Conservation (phyloP, 345 rosid genomes). For the Populus alba region DNA sequence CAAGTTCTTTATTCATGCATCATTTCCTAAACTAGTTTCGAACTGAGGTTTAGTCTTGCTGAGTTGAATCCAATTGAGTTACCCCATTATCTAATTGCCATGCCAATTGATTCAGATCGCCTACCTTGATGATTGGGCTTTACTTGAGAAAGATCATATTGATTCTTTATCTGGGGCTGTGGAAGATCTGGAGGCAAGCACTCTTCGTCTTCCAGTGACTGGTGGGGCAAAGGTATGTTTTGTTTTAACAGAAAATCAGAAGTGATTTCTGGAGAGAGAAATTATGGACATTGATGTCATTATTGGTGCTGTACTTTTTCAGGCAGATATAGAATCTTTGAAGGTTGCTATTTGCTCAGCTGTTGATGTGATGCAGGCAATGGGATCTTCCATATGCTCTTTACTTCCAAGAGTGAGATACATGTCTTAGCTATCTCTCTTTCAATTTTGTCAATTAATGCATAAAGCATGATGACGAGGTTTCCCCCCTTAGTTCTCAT, state of each 20-base stretch:
- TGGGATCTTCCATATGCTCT: conserved; percentile 73
- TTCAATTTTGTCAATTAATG: background rate
- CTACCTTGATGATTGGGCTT: conserved; percentile 80
- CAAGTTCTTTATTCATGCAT: background rate
- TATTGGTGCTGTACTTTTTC: conserved; percentile 22
- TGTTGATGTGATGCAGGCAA: conserved; percentile 84
- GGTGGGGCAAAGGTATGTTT: conserved; percentile 77
- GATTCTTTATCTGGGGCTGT: conserved; percentile 72
- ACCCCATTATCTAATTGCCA: conserved; percentile 22
- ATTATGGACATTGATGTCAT: conserved; percentile 15
- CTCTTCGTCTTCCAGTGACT: conserved; percentile 84
- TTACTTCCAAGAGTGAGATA: conserved; percentile 66
- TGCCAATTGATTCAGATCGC: conserved; percentile 52
- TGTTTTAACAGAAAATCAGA: conserved; percentile 1
- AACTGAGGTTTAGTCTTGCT: background rate
- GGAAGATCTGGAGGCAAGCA: conserved; percentile 87
- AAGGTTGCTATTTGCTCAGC: conserved; percentile 82
- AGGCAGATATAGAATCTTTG: conserved; percentile 79
- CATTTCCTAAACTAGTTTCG: background rate
- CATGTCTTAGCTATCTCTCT: background rate
- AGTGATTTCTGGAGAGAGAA: conserved; percentile 12
- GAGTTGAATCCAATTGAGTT: background rate
- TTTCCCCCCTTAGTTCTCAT: background rate
- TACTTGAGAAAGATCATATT: conserved; percentile 72
- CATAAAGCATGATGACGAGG: background rate